phyloP scores from a whole-genome alignment of 2,329 filamentous ascomycete species.

The Diplocarpon mali region DNA sequence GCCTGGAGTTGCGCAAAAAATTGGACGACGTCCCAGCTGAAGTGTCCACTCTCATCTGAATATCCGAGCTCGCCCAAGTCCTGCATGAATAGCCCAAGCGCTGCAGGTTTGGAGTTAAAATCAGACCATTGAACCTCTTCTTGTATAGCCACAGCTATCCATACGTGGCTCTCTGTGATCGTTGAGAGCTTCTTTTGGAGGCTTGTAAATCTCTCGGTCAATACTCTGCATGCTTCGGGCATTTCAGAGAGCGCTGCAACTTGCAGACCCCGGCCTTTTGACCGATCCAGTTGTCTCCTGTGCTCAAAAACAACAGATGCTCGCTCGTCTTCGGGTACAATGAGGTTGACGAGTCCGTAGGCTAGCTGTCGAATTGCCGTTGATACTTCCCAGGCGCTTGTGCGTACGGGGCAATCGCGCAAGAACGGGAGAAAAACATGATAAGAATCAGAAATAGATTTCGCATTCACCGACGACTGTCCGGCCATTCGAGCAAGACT shows the following conservation, averaged over 20 bases:
- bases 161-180: slow-evolving; percentile 13
- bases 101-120: slow-evolving; percentile 15
- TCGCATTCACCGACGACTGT: slow-evolving; percentile 19
- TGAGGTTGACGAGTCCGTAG: slow-evolving; percentile 40
- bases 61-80: slow-evolving; percentile 6
- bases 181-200: slow-evolving; percentile 11
- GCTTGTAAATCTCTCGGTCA: slow-evolving; percentile 12
- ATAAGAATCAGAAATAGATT: slow-evolving; percentile 10
- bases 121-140: slow-evolving; percentile 24
- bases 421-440: slow-evolving; percentile 56
- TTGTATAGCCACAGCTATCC: slow-evolving; percentile 21
- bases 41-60: not conserved
- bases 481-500: slow-evolving; percentile 15
- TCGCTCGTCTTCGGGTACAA: slow-evolving; percentile 19
- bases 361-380: slow-evolving; percentile 39
- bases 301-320: slow-evolving; percentile 22
- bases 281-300: slow-evolving; percentile 20
- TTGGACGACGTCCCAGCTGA: slow-evolving; percentile 27
- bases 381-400: slow-evolving; percentile 47
- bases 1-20: slow-evolving; percentile 25
- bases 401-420: slow-evolving; percentile 42
- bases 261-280: slow-evolving; percentile 20
- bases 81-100: slow-evolving; percentile 8
- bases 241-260: slow-evolving; percentile 20
- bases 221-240: slow-evolving; percentile 14